Conservation (phyloP, 2,329 filamentous ascomycete genomes). For the Harringtonia lauricola region DNA sequence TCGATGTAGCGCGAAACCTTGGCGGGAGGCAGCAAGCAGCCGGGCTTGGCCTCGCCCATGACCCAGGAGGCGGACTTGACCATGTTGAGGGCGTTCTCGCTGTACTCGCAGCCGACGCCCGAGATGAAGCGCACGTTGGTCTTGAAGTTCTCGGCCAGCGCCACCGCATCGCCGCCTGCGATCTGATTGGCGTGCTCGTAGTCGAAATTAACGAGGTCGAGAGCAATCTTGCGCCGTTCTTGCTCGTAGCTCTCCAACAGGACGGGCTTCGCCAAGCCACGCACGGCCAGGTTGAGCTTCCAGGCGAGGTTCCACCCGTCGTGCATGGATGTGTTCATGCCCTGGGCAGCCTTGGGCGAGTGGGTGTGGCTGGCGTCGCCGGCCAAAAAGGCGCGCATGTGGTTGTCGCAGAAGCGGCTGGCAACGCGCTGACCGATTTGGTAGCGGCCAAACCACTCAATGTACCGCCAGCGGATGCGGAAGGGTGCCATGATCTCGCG, state of each 20-base stretch:
- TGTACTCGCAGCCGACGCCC: constrained; percentile 51
- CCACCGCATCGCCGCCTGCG: constrained; percentile 44
- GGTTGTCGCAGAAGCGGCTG: constrained; percentile 53
- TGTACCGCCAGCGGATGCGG: constrained; percentile 43
- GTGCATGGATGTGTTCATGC: constrained; percentile 49
- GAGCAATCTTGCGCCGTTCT: constrained; percentile 50
- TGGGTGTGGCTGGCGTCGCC: constrained; percentile 59
- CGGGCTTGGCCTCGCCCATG: constrained; percentile 32
- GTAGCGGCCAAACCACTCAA: constrained; percentile 64
- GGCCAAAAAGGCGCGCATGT: constrained; percentile 47
- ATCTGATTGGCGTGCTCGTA: constrained; percentile 30
- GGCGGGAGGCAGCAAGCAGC: constrained; percentile 51
- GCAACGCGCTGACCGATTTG: constrained; percentile 62
- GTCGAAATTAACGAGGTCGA: constrained; percentile 49
- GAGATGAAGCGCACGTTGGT: constrained; percentile 59
- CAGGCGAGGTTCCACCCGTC: constrained; percentile 54
- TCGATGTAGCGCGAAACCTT: constrained; percentile 66
- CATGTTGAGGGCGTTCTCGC: constrained; percentile 37
- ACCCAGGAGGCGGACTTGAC: constrained; percentile 24
- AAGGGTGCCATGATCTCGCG: constrained; percentile 48
- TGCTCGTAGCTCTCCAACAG: constrained; percentile 51
- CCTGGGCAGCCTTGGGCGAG: constrained; percentile 55
- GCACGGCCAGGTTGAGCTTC: constrained; percentile 45
- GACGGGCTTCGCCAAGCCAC: constrained; percentile 40
- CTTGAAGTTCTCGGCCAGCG: constrained; percentile 52